Base-by-base conservation (phyloP, 148 eudicot species). In the Rhododendron mucronatum region DNA sequence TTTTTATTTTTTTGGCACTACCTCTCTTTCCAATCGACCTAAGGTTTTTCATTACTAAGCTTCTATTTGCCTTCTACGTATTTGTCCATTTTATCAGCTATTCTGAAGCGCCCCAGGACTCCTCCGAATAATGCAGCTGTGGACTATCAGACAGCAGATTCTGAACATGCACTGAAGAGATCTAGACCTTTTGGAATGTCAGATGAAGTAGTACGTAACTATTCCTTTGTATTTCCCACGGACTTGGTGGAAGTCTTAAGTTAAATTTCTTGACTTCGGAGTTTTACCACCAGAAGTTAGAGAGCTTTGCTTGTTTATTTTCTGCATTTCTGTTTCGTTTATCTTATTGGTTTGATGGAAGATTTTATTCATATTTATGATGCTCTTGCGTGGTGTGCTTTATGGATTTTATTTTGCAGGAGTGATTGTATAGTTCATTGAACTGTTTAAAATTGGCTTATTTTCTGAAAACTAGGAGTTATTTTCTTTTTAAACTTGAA, bases 81-180 rank as follows among this genome's bases (percentile, higher is more conserved):
- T 73, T 18, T 75, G 39, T 69, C 83, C 48, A 28, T 80, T 81
- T 74, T 81, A 89, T 89, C 92, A 87, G 95, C 90, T 28, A 39
- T 92, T 20, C 87, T 92, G 35, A 94, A 94, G 93, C 97, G 95
- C 84, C 94, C 95, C 26, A 91, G 97, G 90, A 89, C 94, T 76
- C 96, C 98, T 80, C 84, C 88, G 75, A 90, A 87, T 81, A 92
- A 88, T 88, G 81, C 97, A 47, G 89, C 94, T 87, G 88, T 92
- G 83, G 97, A 94, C 85, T 95, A 93, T 88, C 97, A 94, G 89
- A 91, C 95, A 80, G 97, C 95, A 85, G 97, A 95, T 87, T 94
- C 95, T 77, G 98, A 95, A 35, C 97, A 90, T 63, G 95, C 90
- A 77, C 76, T 93, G 90, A 95, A 94, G 90, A 94, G 96, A 89